Base-by-base conservation (phyloP, 495 filamentous ascomycete genomes). In the Staphylotrichum tortipilum region DNA sequence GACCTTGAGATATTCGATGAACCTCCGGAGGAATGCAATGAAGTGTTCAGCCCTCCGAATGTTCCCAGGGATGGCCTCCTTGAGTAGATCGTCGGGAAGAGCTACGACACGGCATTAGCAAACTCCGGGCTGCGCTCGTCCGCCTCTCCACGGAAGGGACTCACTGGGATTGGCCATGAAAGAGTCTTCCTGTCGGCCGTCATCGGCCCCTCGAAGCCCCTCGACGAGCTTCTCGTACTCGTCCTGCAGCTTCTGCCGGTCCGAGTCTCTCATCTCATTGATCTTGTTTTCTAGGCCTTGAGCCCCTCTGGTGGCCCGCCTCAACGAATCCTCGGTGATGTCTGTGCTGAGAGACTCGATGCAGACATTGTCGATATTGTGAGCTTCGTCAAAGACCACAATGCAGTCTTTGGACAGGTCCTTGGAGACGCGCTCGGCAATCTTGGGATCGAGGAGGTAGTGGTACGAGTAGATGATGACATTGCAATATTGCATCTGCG, bases 391-490 rank as follows among this genome's bases (percentile, higher is more conserved):
- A 56, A 99, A 99, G 12, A 99, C 94, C 14, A 99, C 87, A 23
- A 99, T 99, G 62, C 89, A 95, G 63, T 99, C 92, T 52, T 95
- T 97, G 6, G 92, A 95, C 6, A 99, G 77, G 58, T 99, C 91
- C 64, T 86, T 88, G 1, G 94, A 97, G 3, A 99, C 92, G 43
- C 92, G 77, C 63, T 99, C 92, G 19, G 92, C 90, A 57, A 99
- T 99, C 69, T 99, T 97, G 8, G 92, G 92, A 61, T 99, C 92
- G 2, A 99, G 76, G 4, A 99, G 81, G 60, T 98, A 99, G 68
- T 99, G 92, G 61, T 97, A 99, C 8, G 92, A 97, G 65, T 97
- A 99, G 48, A 99, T 97, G 59, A 99, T 95, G 60, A 99, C 88
- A 68, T 99, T 95, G 75, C 91, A 97, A 63, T 85, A 95, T 44